A percentile compares a stretch with the other conserved stretches of the same genome.
Evolutionary conservation across 139 green algal genomes (phyloP).

Genomic region (Coelastrella sp.): DNA sequence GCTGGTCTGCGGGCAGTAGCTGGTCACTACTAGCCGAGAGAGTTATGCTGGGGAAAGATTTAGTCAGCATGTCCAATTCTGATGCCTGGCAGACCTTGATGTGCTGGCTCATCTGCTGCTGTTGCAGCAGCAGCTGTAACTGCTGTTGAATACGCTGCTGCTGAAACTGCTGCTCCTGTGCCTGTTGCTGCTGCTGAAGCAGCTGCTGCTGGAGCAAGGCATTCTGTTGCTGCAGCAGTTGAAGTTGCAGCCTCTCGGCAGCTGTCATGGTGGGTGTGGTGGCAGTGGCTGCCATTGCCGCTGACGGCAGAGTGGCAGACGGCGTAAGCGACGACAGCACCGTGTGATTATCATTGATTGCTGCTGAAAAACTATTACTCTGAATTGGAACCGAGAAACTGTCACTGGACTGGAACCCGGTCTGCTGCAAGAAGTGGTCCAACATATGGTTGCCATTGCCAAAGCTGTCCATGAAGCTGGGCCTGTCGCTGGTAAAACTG

Average conservation of each 20-base stretch:
- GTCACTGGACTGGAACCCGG: background rate
- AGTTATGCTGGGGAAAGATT: background rate
- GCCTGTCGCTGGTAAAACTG: background rate
- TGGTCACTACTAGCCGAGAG: too few relatives aligned
- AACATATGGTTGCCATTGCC: background rate
- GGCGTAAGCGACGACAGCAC: background rate
- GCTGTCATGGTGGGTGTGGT: background rate
- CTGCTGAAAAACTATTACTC: background rate
- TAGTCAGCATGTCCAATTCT: background rate
- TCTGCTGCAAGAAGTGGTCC: background rate
- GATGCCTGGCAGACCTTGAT: background rate
- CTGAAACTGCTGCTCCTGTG: background rate
- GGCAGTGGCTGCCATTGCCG: background rate
- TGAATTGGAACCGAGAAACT: background rate
- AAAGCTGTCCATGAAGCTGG: background rate
- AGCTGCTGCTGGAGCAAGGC: background rate
- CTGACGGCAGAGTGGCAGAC: background rate
- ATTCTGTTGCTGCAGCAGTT: background rate
- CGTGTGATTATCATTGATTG: background rate
- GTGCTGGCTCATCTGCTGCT: background rate
- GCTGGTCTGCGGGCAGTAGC: too few relatives aligned
- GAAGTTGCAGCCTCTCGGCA: background rate
- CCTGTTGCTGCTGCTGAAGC: background rate
- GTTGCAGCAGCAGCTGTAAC: background rate
- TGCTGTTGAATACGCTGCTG: conserved; percentile 1